Conservation (phyloP, 2,329 filamentous ascomycete species). For the Hypoxylon sp. region DNA sequence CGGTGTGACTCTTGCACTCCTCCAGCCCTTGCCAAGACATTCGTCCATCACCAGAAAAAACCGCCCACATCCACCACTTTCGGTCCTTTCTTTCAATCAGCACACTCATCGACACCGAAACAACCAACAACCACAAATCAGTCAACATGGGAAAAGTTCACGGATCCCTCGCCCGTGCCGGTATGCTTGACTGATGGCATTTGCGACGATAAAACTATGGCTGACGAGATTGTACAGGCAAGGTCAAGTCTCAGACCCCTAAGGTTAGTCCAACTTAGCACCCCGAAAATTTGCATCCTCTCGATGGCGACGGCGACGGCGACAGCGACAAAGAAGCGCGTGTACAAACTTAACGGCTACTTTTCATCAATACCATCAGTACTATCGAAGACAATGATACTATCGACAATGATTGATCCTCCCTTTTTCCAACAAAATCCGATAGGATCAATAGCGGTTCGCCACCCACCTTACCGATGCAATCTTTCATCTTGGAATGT, state of each 20-base stretch:
- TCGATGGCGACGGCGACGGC: slow-evolving; percentile 11
- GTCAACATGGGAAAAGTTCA: slow-evolving; percentile 54
- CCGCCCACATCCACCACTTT: slow-evolving; percentile 34
- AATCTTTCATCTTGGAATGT: background rate
- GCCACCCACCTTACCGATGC: slow-evolving; percentile 21
- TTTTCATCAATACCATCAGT: too few species aligned
- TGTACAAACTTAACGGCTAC: slow-evolving; percentile 10
- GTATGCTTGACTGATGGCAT: slow-evolving; percentile 49
- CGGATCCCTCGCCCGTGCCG: slow-evolving; percentile 85
- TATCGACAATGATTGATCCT: slow-evolving; percentile 7
- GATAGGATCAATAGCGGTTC: slow-evolving; percentile 5
- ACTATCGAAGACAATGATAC: too few species aligned
- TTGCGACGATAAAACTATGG: slow-evolving; percentile 40
- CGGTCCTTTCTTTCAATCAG: slow-evolving; percentile 31
- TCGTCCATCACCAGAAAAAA: slow-evolving; percentile 32
- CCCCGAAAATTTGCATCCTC: slow-evolving; percentile 19
- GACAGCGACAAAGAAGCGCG: slow-evolving; percentile 16
- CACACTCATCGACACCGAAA: slow-evolving; percentile 36
- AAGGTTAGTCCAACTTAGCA: slow-evolving; percentile 71
- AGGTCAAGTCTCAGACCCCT: slow-evolving; percentile 97
- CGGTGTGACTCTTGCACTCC: slow-evolving; percentile 38
- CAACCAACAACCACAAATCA: slow-evolving; percentile 44
- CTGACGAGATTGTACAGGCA: slow-evolving; percentile 65
- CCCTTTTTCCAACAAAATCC: slow-evolving; percentile 8
- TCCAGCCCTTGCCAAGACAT: slow-evolving; percentile 17